Conservation (phyloP, 2,329 filamentous ascomycete species). For the Trichoderma arundinaceum region DNA sequence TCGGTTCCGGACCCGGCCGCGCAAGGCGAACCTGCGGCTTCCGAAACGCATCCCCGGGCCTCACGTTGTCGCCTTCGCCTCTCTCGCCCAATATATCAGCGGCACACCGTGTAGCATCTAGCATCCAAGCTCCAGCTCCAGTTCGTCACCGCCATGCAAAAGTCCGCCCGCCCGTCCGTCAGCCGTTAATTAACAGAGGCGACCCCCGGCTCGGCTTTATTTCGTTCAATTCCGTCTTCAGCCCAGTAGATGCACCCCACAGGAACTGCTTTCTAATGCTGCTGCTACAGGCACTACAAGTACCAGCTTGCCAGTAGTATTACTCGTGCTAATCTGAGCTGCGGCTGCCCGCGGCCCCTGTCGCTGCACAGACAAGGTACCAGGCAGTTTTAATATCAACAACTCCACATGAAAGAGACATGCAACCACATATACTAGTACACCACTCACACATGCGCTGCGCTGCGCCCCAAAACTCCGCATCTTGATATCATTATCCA, state of each 20-base stretch:
- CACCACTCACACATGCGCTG: not conserved
- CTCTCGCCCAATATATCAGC: slow-evolving; percentile 11
- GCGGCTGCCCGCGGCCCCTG: not conserved
- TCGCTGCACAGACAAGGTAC: too few species aligned
- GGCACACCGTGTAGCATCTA: slow-evolving; percentile 9
- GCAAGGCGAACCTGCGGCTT: too few species aligned
- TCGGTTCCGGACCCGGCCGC: not conserved
- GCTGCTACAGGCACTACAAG: not conserved
- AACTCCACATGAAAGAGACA: not conserved
- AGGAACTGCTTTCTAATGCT: not conserved
- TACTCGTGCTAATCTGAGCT: not conserved
- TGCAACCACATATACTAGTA: too few species aligned
- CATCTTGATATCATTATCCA: slow-evolving; percentile 15
- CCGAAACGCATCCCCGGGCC: not conserved
- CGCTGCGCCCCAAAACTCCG: slow-evolving; percentile 7
- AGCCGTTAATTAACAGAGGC: not conserved
- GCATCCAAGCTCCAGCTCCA: not conserved
- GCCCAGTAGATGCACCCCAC: slow-evolving; percentile 16
- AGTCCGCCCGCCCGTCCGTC: slow-evolving; percentile 2
- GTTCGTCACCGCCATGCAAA: not conserved
- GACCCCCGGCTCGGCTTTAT: slow-evolving; percentile 18
- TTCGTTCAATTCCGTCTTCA: slow-evolving; percentile 27
- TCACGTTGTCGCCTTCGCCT: not conserved
- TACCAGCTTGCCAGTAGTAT: too few species aligned
- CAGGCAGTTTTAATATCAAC: not conserved